Percentiles rank a stretch among this genome's conserved stretches.
phyloP scores from a whole-genome alignment of 768 basidiomycete genomes.

The Suillus alpinus region DNA sequence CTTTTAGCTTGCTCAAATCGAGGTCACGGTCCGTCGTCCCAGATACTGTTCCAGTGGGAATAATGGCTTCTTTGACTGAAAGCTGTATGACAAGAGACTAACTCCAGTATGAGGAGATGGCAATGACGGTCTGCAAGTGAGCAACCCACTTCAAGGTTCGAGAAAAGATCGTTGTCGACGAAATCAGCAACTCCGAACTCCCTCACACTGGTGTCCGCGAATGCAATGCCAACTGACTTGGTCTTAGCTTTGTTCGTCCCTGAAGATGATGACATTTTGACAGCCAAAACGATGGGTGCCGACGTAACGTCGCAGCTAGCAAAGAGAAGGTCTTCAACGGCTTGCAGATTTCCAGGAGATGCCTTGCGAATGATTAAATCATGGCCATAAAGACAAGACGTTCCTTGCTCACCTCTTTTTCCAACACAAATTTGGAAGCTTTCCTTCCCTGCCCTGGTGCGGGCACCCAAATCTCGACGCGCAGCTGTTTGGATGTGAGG shows the following conservation, averaged over 20 bases:
- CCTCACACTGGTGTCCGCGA: constrained; percentile 84
- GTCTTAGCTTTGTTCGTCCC: constrained; percentile 54
- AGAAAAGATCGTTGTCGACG: constrained; percentile 92
- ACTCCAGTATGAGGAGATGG: constrained; percentile 4
- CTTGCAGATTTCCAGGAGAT: constrained; percentile 70
- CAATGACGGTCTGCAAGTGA: background rate
- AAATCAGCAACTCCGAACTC: constrained; percentile 90
- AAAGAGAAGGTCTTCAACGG: constrained; percentile 85
- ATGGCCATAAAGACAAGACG: background rate
- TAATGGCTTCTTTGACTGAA: constrained; percentile 93
- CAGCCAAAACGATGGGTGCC: constrained; percentile 86
- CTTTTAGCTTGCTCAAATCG: constrained; percentile 83
- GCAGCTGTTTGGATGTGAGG: constrained; percentile 83
- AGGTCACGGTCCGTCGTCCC: constrained; percentile 80
- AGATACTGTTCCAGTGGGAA: constrained; percentile 69
- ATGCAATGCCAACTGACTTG: constrained; percentile 82
- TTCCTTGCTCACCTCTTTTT: constrained; percentile 63
- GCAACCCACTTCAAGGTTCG: constrained; percentile 82
- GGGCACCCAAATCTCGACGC: constrained; percentile 87
- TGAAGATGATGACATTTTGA: constrained; percentile 67
- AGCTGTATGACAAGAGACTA: constrained; percentile 96
- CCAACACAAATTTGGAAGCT: constrained; percentile 67
- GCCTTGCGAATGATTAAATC: constrained; percentile 45
- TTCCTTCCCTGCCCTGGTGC: constrained; percentile 76
- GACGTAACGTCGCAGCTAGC: constrained; percentile 73